Evolutionary conservation across 768 basidiomycete species (phyloP).

Genomic region (Trametes elegans): DNA sequence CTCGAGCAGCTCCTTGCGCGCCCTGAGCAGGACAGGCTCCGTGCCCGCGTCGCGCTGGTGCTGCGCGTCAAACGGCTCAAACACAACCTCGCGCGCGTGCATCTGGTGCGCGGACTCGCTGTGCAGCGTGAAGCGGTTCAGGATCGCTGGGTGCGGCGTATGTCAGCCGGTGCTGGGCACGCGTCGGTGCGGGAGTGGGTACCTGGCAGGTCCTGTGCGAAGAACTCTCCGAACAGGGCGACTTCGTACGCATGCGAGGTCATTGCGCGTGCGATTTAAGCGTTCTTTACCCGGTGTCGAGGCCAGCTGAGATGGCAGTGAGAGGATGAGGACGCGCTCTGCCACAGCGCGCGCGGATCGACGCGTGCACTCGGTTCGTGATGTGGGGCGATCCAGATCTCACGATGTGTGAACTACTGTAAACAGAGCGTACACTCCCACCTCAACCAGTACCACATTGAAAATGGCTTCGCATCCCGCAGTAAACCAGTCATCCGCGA

Average conservation of each 20-base stretch:
- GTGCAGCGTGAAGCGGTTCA: constrained; percentile 80
- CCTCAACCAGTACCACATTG: no score
- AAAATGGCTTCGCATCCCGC: no score
- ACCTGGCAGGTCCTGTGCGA: constrained; percentile 59
- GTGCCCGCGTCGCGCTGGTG: constrained; percentile 55
- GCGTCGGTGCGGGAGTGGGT: neutral
- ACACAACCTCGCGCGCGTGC: constrained; percentile 77
- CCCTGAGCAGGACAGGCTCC: constrained; percentile 70
- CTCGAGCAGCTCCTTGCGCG: constrained; percentile 70
- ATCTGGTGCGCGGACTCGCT: constrained; percentile 73
- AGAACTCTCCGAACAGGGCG: constrained; percentile 81
- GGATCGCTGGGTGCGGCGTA: constrained; percentile 43
- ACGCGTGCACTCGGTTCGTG: no score
- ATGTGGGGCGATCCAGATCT: no score
- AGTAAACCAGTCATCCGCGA: no score
- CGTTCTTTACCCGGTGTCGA: no score
- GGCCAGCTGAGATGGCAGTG: no score
- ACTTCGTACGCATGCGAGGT: constrained; percentile 70
- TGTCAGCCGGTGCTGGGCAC: neutral
- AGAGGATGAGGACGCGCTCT: no score
- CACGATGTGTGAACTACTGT: no score
- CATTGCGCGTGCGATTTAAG: no score
- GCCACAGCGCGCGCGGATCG: no score
- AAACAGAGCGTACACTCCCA: no score
- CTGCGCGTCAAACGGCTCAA: constrained; percentile 73